Evolutionary conservation across 345 rosid species (phyloP), one percentile per base, ranked within the genome.

Genomic region (Sapria himalayana): DNA sequence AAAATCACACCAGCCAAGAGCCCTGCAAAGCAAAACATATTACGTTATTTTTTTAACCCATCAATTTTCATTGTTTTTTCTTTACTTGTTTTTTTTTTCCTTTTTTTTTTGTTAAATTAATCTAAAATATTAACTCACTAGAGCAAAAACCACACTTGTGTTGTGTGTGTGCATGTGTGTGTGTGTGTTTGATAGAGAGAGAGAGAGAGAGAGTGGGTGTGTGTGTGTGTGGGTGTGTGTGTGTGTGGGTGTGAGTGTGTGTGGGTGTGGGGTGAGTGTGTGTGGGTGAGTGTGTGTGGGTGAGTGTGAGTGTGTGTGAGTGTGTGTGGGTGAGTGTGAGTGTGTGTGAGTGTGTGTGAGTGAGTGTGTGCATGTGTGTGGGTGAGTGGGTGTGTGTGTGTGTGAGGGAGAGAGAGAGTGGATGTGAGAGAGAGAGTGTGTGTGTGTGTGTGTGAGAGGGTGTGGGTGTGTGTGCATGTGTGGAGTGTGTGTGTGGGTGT

Each of bases 1-100:
- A 89, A 89, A 36, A 79, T 55, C 18, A 89, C 81, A 47, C 98
- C 95, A 0, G 93, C 95, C 52, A 89, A 41, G 39, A 89, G 78
- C 60, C 98, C 98, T 84, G 50, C 34, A 57, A 5, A 46, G 25
- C 9, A 33, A 19, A 37, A 16, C n/a, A n/a, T n/a, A n/a, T n/a
- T n/a, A n/a, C n/a, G n/a, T n/a, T n/a, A n/a, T n/a, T n/a, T n/a
- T n/a, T n/a, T n/a, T n/a, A n/a, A n/a, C n/a, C n/a, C n/a, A n/a
- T n/a, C n/a, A n/a, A n/a, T n/a, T n/a, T n/a, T n/a, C n/a, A n/a
- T n/a, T n/a, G n/a, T n/a, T n/a, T n/a, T n/a, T n/a, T n/a, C n/a
- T n/a, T n/a, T n/a, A n/a, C n/a, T n/a, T n/a, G n/a, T n/a, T n/a
- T n/a, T n/a, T n/a, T n/a, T n/a, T n/a, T n/a, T n/a, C 23, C 17